Conservation (phyloP, 2,329 filamentous ascomycete species). For the Lachnellula hyalina region DNA sequence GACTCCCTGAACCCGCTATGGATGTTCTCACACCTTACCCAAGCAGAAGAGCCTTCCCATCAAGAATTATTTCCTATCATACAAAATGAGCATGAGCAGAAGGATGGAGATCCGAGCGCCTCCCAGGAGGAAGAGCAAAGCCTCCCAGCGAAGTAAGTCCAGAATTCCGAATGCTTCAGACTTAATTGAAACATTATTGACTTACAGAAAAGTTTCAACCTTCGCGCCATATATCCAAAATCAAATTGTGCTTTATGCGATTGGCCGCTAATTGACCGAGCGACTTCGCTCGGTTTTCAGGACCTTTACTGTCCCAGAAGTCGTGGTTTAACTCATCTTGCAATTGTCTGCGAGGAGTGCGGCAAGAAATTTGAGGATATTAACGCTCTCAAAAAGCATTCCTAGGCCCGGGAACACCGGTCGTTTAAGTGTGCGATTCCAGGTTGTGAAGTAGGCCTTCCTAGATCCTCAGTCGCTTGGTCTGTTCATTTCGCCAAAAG, state of each 20-base stretch:
- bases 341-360: neutral
- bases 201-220: neutral
- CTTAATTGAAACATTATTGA: too few species aligned
- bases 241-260: constrained; percentile 3
- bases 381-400: neutral
- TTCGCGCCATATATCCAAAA: neutral
- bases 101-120: neutral
- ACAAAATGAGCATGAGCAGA: neutral
- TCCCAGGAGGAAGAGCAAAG: too few species aligned
- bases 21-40: neutral
- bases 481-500: too few species aligned
- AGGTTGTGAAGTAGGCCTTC: neutral
- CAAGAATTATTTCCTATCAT: neutral
- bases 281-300: neutral
- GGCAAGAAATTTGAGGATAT: neutral
- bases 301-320: neutral
- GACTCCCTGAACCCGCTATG: neutral
- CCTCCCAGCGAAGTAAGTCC: too few species aligned
- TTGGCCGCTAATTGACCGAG: constrained; percentile 1
- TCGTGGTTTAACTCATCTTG: neutral
- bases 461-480: too few species aligned
- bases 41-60: neutral
- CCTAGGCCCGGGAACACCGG: neutral
- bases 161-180: too few species aligned
- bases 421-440: neutral